Base-by-base conservation (phyloP, 2,329 filamentous ascomycete genomes). In the Clarireedia sp. region DNA sequence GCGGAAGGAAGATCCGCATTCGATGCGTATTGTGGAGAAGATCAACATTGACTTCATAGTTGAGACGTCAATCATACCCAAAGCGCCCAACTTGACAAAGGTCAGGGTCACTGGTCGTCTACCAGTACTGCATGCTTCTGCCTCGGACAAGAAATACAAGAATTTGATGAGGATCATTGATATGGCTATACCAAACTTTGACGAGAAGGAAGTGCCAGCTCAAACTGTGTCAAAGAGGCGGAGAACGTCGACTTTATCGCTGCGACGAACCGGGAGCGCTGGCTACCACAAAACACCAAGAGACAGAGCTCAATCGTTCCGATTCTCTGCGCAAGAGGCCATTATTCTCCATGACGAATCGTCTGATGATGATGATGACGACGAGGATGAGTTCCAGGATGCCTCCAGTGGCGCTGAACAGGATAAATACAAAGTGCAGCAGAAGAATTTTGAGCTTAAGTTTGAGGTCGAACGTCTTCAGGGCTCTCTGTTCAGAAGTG, bases 1-100 rank as follows among this genome's bases (percentile, higher is more conserved):
- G 12, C 77, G 83, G 26, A 80, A 82, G 59, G 81, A 86, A 24
- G 81, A 86, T 6, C 77, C 79, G 1, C 86, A 85, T 55, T 85
- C 85, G 60, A 79, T 95, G 62, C 92, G 97, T 68, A 84, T 99
- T 54, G 89, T 99, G 37, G 92, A 99, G 69, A 85, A 89, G 62
- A 99, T 99, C 74, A 99, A 96, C 63, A 88, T 99, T 64, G 89
- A 97, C 69, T 97, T 99, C 69, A 84, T 90, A 10, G 83, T 99
- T n/a, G 91, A 96, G 69, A 86, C 88, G 19, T 99, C 91, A 7
- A 99, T 99, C 63, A 76, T 99, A n/a, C 94, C 94, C 0, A 96
- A 96, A 68, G 90, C 90, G 0, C 87, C 92, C 0, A 95, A 96
- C 60, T 75, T 99, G 48, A 95, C 94, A 14, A 94, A 94, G 66